A percentile compares a stretch with the other conserved stretches of the same genome.
phyloP scores from a whole-genome alignment of 192 early-diverging fungal species.

The Coemansia sp. region DNA sequence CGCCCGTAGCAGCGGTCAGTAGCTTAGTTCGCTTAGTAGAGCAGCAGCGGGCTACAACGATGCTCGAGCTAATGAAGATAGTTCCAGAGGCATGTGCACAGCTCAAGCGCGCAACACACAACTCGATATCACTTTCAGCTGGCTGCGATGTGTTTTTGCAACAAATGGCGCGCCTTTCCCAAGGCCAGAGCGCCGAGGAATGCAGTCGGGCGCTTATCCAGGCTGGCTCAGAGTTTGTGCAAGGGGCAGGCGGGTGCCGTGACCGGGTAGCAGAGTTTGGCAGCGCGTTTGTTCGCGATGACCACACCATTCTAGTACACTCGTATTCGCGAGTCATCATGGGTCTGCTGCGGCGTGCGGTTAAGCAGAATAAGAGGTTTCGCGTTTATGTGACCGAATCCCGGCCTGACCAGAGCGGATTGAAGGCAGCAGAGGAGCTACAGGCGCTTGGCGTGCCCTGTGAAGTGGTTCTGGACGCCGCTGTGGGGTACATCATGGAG shows the following conservation, averaged over 20 bases:
- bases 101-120: constrained; percentile 69
- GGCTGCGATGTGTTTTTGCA: constrained; percentile 85
- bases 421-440: constrained; percentile 70
- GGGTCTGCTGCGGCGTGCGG: constrained; percentile 73
- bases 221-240: constrained; percentile 71
- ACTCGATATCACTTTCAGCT: constrained; percentile 81
- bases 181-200: constrained; percentile 66
- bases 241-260: constrained; percentile 70
- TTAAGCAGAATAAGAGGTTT: constrained; percentile 77
- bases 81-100: constrained; percentile 65
- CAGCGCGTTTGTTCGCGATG: constrained; percentile 78
- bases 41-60: constrained; percentile 75
- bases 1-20: constrained; percentile 76
- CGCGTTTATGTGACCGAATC: constrained; percentile 94
- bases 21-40: constrained; percentile 70
- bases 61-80: constrained; percentile 84
- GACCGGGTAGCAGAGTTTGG: constrained; percentile 78
- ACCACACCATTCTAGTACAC: constrained; percentile 86
- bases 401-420: constrained; percentile 62
- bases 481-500: constrained; percentile 92
- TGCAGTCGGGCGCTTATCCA: constrained; percentile 70
- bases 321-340: constrained; percentile 95
- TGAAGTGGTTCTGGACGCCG: constrained; percentile 84
- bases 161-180: constrained; percentile 35
- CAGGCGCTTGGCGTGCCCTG: constrained; percentile 76